These are phyloP conservation scores for Hansenula sp. DNA, from an alignment of 1,139 yeast genomes.

Conservation along the genomic window DNA sequence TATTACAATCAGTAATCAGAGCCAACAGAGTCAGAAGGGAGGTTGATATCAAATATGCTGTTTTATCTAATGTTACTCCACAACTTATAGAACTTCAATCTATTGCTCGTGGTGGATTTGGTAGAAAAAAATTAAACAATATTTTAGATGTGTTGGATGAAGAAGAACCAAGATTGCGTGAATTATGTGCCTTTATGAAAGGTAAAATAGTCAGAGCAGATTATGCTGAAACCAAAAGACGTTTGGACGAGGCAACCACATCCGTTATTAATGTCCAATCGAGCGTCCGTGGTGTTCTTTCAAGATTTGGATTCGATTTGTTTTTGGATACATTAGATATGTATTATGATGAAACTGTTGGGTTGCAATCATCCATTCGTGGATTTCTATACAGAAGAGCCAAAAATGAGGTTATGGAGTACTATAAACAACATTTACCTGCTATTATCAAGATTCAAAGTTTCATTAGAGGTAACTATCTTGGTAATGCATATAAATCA, in stretches of 20 bases:
- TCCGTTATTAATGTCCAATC: conserved; percentile 34
- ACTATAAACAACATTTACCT: conserved; percentile 52
- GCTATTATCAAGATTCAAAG: conserved; percentile 73
- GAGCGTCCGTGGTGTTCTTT: conserved; percentile 40
- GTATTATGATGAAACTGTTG: conserved; percentile 25
- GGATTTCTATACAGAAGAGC: conserved; percentile 28
- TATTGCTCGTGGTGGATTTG: conserved; percentile 47
- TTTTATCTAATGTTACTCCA: conserved; percentile 10
- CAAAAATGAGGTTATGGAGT: conserved; percentile 34
- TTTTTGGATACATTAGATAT: conserved; percentile 45
- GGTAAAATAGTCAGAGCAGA: conserved; percentile 24
- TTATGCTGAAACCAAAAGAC: conserved; percentile 4
- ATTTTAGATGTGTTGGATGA: conserved; percentile 16
- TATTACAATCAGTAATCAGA: conserved; percentile 25
- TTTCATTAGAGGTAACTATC: conserved; percentile 59
- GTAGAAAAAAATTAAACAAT: conserved; percentile 35
- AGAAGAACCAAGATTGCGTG: conserved; percentile 17
- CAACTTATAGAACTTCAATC: conserved; percentile 39
- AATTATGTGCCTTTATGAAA: conserved; percentile 28
- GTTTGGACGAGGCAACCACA: conserved; percentile 21
- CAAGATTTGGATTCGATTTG: conserved; percentile 45
- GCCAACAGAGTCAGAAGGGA: conserved; percentile 16
- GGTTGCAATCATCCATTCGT: conserved; percentile 34
- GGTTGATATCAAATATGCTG: conserved; percentile 10
- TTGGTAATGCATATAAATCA: conserved; percentile 70